Base-by-base conservation (phyloP, 495 filamentous ascomycete genomes). In the Pseudomonodictys pantanalensis region DNA sequence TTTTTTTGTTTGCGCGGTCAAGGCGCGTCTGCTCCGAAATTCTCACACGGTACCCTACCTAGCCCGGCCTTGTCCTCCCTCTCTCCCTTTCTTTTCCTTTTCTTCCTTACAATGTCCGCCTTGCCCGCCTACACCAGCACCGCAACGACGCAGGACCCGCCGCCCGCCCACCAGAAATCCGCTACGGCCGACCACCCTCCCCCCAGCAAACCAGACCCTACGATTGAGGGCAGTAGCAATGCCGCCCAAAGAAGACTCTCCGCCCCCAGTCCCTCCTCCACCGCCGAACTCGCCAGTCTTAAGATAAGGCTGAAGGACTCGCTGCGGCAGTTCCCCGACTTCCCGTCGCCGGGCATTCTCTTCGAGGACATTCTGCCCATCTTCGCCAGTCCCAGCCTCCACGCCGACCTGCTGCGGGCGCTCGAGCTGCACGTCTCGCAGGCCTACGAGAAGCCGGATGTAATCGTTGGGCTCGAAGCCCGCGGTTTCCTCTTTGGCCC, bases 351-450 rank as follows among this genome's bases (percentile, higher is more conserved):
- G 5, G 95, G 95, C 72, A 91, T 99, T 71, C 81, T 95, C 54
- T 99, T 99, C 76, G 90, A 97, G 81, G 95, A 99, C 75, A 97
- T 99, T 76, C 84, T 99, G 58, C 95, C 93, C 29, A 86, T 99
- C 65, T 99, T 99, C 79, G 86, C 87, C 72, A 79, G 89, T 64
- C 83, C 84, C n/a, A 68, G 72, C 24, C 76, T 91, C 48, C 93
- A 97, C 75, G 78, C 79, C 53, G 78, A 83, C 24, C 85, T 99
- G 24, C 76, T 97, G 67, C 85, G 86, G 64, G 92, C 90, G 20
- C 85, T 97, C 57, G 89, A 96, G 72, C 81, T 97, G 63, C 89
- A 96, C 68, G 78, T 95, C 55, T 72, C 78, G 58, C 75, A 81
- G 47, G 68, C 68, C 58, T 76, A 77, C 66, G 69, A 74, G 58